Base-by-base conservation (phyloP, 768 basidiomycete genomes). In the Paxillus ammoniavirescens region DNA sequence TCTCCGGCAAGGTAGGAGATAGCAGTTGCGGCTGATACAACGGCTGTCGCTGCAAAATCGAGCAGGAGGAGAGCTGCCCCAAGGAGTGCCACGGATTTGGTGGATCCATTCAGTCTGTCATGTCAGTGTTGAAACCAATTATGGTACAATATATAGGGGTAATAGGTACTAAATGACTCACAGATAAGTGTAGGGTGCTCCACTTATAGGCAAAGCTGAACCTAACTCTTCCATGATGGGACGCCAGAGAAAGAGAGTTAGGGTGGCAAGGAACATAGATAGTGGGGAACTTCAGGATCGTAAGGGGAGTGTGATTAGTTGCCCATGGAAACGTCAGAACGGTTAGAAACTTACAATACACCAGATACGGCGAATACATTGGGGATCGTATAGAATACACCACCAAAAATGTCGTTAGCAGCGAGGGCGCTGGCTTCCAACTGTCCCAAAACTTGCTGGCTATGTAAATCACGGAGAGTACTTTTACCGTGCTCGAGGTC, bases 211-310 rank as follows among this genome's bases (percentile, higher is more conserved):
- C 1, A 90, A 67, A 3, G 87, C 86, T 4, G 83, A 82, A 0
- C 78, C 86, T 8, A 91, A 68, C 62, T 90, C 89, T 57, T 81
- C 77, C 80, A 91, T 83, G 43, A 91, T 77, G 2, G 88, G 88
- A 12, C 86, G 80, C 84, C 86, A 91, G 21, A 90, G 63, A 59
- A 84, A 86, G 3, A 88, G 63, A 1, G 85, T 75, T 30, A 83
- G 65, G 0, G 82, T 81, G 0, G 89, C 84, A 23, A 84, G 61
- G 36, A 86, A 77, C 52, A 91, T 71, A 8, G 87, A 82, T 40
- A 91, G 78, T 0, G 88, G 87, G 2, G 87, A 88, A 61, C 84
- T 87, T 58, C 43, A 41, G 6, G 18, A 10, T 26, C 17, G n/a
- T 4, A 30, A 18, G 44, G 30, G 23, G 28, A 21, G 49, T 28